Conservation (phyloP, 2,329 filamentous ascomycete species). For the Ophiostoma novo-ulmi region DNA sequence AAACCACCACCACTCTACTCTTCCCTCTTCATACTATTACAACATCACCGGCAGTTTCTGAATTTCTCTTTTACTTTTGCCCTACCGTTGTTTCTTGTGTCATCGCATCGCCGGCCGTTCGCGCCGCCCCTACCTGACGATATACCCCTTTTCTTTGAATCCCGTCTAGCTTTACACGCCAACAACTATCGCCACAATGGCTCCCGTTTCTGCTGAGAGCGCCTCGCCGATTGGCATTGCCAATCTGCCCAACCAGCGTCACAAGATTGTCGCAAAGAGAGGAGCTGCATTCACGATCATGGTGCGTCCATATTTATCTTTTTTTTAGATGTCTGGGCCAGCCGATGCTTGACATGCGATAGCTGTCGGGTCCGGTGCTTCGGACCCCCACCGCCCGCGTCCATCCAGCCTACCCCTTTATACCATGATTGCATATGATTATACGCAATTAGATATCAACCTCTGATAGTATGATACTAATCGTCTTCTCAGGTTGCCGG, state of each 20-base stretch:
- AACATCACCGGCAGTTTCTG: constrained; percentile 12
- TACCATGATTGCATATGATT: constrained; percentile 11
- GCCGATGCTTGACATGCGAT: background rate
- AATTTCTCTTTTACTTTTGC: background rate
- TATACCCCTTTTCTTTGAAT: constrained; percentile 4
- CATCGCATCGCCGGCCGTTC: constrained; percentile 10
- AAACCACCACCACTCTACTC: constrained; percentile 21
- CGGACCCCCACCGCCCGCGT: background rate
- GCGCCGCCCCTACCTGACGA: background rate
- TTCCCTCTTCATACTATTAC: constrained; percentile 12
- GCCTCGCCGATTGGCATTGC: constrained; percentile 68
- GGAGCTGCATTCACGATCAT: constrained; percentile 99
- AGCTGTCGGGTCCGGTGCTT: background rate
- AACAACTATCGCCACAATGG: constrained; percentile 41
- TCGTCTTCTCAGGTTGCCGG: constrained; percentile 71
- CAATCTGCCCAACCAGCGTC: constrained; percentile 68
- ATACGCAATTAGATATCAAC: constrained; percentile 29
- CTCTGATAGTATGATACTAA: constrained; percentile 16
- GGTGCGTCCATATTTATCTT: constrained; percentile 49
- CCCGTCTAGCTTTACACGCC: constrained; percentile 8
- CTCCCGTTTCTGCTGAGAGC: constrained; percentile 53
- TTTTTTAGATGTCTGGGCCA: background rate
- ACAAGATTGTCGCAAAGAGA: constrained; percentile 73
- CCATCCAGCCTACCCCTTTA: background rate
- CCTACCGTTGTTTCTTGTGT: constrained; percentile 3